phyloP scores from a whole-genome alignment of 1,284 basidiomycete genomes.

The Leccinum fuscescens region DNA sequence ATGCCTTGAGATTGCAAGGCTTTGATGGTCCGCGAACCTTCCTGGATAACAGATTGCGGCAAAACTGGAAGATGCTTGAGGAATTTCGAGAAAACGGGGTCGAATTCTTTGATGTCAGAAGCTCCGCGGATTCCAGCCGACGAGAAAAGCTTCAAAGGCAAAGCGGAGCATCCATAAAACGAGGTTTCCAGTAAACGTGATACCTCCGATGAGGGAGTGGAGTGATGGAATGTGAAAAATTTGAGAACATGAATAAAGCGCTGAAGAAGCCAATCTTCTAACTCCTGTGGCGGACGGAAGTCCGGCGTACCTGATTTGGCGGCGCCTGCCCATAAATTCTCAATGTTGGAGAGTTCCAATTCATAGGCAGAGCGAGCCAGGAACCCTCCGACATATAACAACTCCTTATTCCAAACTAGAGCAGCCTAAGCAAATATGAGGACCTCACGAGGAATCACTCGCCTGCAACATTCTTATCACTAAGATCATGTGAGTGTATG shows the following conservation, averaged over 20 bases:
- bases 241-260: constrained; percentile 82
- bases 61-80: constrained; percentile 80
- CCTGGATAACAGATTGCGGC: constrained; percentile 61
- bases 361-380: constrained; percentile 86
- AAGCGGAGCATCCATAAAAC: constrained; percentile 72
- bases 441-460: constrained; percentile 19
- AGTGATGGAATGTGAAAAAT: constrained; percentile 86
- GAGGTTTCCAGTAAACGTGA: constrained; percentile 74
- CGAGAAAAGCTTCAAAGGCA: constrained; percentile 74
- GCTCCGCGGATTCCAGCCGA: constrained; percentile 74
- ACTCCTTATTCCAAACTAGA: constrained; percentile 84
- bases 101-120: constrained; percentile 75
- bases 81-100: constrained; percentile 74
- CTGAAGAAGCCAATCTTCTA: constrained; percentile 51
- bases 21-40: constrained; percentile 66
- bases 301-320: constrained; percentile 28
- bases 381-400: constrained; percentile 82
- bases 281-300: constrained; percentile 38
- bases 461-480: constrained; percentile 77
- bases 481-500: constrained; percentile 29
- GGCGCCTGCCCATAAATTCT: constrained; percentile 54
- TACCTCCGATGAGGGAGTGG: constrained; percentile 88
- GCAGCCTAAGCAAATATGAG: background rate
- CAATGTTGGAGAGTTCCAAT: constrained; percentile 69
- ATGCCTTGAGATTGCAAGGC: constrained; percentile 66